Evolutionary conservation across 2,329 filamentous ascomycete genomes (phyloP).

Genomic region (Phoma sp.): DNA sequence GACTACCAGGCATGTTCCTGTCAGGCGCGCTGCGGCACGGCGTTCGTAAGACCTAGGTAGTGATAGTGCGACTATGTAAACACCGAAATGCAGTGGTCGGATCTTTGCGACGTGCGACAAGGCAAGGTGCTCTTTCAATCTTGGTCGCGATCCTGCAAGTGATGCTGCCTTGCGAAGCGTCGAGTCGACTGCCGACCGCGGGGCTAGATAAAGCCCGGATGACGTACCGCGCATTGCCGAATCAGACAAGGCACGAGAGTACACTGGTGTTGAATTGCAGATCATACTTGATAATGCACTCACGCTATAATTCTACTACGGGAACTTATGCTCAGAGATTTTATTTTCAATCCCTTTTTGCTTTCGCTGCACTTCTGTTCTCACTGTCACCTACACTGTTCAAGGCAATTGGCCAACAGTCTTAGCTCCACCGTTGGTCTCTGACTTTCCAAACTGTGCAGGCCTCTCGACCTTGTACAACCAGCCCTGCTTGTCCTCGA

Average conservation of each 20-base stretch:
- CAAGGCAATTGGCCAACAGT: conserved; percentile 46
- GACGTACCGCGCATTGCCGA: conserved; percentile 22
- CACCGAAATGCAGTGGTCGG: neutral
- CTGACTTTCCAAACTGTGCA: conserved; percentile 43
- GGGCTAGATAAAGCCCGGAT: conserved; percentile 15
- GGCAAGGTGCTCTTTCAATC: neutral
- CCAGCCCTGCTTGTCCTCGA: conserved; percentile 81
- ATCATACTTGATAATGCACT: neutral
- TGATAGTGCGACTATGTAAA: conserved; percentile 3
- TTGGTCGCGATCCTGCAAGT: conserved; percentile 16
- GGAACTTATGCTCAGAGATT: neutral
- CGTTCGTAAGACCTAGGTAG: conserved; percentile 4
- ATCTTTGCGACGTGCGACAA: neutral
- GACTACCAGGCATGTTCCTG: conserved; percentile 25
- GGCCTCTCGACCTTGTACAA: conserved; percentile 54
- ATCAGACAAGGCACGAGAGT: conserved; percentile 15
- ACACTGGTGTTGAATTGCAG: conserved; percentile 7
- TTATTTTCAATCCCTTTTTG: neutral
- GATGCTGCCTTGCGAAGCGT: conserved; percentile 22
- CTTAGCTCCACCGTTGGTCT: conserved; percentile 28
- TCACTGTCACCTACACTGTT: neutral
- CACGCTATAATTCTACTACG: too few species aligned
- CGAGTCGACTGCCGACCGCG: conserved; percentile 17
- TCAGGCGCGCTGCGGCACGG: conserved; percentile 5
- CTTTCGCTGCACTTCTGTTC: neutral